Base-by-base conservation (phyloP, 176 grass and related monocot genomes). In the Oropetium thomaeum region DNA sequence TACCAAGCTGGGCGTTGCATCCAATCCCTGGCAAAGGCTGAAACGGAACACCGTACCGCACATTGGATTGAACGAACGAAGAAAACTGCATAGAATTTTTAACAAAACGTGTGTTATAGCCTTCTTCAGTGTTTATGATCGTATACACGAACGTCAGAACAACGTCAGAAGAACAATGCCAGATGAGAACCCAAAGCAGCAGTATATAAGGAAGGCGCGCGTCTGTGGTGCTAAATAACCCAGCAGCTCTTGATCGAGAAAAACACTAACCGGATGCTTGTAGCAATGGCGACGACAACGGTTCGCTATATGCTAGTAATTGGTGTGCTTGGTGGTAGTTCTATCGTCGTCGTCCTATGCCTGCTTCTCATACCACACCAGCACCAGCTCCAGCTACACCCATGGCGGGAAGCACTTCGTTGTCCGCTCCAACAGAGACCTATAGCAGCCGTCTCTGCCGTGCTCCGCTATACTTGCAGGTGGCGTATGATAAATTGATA, bases 291-390 rank as follows among this genome's bases (percentile, higher is more conserved):
- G 79, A 45, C 77, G 60, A 28, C 55, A 3, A 2, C 58, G 25
- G 1, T 72, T 73, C 34, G 11, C 3, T 32, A 2, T 3, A 19
- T 73, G 7, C 44, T 82, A 1, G 14, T 73, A 2, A n/a, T n/a
- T n/a, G n/a, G n/a, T n/a, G n/a, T 72, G 23, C 37, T 15, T 74
- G 47, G 45, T 82, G 38, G 49, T 82, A 29, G 49, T 82, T 3
- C 20, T 84, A 40, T 19, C 40, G 51, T 19, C 40, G 5, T 65
- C 55, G 39, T 55, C 65, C 4, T 34, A 42, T 8, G 52, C 28
- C 25, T 22, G 40, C 51, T 37, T 17, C 17, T 69, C 81, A 8
- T 62, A 49, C 25, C 26, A 23, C 51, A 69, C 11, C 39, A 60
- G 66, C 28, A 70, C 60, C 49, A 80, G 16, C 51, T 58, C 11